Evolutionary conservation across 306 rosid species (phyloP).

Genomic region (Fragaria vesca): DNA sequence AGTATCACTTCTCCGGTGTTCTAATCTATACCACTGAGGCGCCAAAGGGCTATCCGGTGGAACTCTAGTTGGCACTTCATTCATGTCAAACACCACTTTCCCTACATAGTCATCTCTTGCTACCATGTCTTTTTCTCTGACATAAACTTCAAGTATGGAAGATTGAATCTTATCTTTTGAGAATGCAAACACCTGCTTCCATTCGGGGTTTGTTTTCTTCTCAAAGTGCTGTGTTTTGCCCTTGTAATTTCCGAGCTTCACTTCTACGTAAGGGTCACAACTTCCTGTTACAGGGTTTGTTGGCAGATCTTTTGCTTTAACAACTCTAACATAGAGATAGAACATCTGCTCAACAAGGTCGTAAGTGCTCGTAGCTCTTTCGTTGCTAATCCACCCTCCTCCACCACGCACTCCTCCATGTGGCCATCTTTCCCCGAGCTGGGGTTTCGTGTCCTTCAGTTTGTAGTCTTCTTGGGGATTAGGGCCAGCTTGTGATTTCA

Average conservation of each 20-base stretch:
- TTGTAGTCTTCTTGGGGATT: slow-evolving; percentile 59
- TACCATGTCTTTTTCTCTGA: slow-evolving; percentile 57
- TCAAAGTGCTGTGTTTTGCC: slow-evolving; percentile 69
- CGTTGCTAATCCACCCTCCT: slow-evolving; percentile 68
- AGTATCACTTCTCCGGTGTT: slow-evolving; percentile 37
- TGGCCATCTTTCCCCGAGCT: slow-evolving; percentile 84
- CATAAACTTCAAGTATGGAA: slow-evolving; percentile 55
- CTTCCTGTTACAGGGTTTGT: slow-evolving; percentile 53
- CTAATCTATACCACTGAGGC: slow-evolving; percentile 78
- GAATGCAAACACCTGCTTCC: slow-evolving; percentile 79
- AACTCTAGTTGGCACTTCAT: slow-evolving; percentile 82
- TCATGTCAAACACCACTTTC: slow-evolving; percentile 65
- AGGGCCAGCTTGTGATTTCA: slow-evolving; percentile 43
- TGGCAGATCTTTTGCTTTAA: slow-evolving; percentile 71
- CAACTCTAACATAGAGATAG: slow-evolving; percentile 76
- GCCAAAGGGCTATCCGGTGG: slow-evolving; percentile 90
- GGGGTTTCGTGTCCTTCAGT: slow-evolving; percentile 73
- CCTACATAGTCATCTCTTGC: slow-evolving; percentile 69
- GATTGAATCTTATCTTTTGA: slow-evolving; percentile 79
- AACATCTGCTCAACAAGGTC: slow-evolving; percentile 85
- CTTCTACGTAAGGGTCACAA: slow-evolving; percentile 72
- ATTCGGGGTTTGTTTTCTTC: slow-evolving; percentile 72
- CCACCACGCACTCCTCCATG: slow-evolving; percentile 79
- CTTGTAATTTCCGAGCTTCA: slow-evolving; percentile 73
- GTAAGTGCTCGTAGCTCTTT: slow-evolving; percentile 78